Percentiles rank a stretch among this genome's conserved stretches.
These are phyloP conservation scores for Colletotrichum sp. DNA, from an alignment of 2,329 filamentous ascomycete species.

Conservation along the genomic window DNA sequence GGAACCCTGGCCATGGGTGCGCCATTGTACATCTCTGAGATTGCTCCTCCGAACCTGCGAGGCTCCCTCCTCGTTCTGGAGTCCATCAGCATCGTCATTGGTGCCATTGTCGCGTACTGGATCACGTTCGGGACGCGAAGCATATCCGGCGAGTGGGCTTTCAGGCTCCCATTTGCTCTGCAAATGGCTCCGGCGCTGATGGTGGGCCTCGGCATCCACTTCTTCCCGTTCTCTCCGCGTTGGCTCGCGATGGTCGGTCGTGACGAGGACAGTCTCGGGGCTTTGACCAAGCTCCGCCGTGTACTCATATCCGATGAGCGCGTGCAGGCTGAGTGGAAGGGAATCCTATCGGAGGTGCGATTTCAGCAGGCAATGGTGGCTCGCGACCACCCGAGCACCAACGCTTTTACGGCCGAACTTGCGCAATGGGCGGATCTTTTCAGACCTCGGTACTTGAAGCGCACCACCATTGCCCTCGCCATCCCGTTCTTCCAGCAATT, in stretches of 20 bases:
- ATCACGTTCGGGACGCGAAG: conserved; percentile 56
- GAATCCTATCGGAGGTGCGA: conserved; percentile 52
- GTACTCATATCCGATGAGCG: conserved; percentile 45
- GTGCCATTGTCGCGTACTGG: conserved; percentile 57
- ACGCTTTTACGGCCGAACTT: conserved; percentile 45
- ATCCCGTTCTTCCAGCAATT: conserved; percentile 30
- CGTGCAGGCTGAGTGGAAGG: conserved; percentile 51
- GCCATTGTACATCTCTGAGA: conserved; percentile 35
- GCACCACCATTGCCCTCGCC: conserved; percentile 42
- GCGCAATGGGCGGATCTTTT: conserved; percentile 52
- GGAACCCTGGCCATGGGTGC: conserved; percentile 33
- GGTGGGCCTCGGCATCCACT: conserved; percentile 44
- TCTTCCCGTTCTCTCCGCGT: conserved; percentile 50
- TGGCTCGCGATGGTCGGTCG: conserved; percentile 45
- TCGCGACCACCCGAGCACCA: conserved; percentile 38
- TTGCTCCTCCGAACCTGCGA: conserved; percentile 40
- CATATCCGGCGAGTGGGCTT: conserved; percentile 45
- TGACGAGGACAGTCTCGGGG: conserved; percentile 41
- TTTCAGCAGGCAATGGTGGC: conserved; percentile 46
- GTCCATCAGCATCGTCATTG: conserved; percentile 55
- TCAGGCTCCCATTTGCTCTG: conserved; percentile 50
- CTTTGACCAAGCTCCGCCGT: conserved; percentile 41
- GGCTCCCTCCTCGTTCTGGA: conserved; percentile 53
- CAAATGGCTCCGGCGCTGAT: conserved; percentile 46
- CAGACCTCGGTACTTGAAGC: conserved; percentile 44